Evolutionary conservation across 768 basidiomycete genomes (phyloP).

Genomic region (Kwoniella shandongensis): DNA sequence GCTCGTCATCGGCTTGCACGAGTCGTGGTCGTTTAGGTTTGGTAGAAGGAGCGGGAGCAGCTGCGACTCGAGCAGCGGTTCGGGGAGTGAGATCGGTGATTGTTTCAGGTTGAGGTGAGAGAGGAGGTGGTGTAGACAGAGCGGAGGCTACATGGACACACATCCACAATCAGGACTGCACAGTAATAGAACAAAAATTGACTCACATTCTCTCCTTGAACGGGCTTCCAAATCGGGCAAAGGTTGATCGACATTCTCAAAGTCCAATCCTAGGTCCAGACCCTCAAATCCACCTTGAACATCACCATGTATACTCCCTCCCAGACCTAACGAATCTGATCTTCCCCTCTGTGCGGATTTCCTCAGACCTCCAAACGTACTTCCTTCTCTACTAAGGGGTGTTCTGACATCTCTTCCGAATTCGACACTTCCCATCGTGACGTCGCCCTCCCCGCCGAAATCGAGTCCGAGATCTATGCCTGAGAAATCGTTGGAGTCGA

Average conservation of each 20-base stretch:
- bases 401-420: slow-evolving; percentile 28
- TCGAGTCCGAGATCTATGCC: slow-evolving; percentile 42
- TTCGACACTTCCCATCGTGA: slow-evolving; percentile 37
- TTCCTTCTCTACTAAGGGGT: slow-evolving; percentile 23
- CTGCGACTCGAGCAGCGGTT: slow-evolving; percentile 56
- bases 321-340: slow-evolving; percentile 12
- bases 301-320: slow-evolving; percentile 7
- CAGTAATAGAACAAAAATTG: neutral
- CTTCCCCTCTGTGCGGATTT: slow-evolving; percentile 7
- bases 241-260: slow-evolving; percentile 59
- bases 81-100: slow-evolving; percentile 55
- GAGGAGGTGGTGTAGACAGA: slow-evolving; percentile 70
- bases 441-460: slow-evolving; percentile 25
- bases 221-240: slow-evolving; percentile 66
- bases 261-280: slow-evolving; percentile 26
- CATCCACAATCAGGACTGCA: no score
- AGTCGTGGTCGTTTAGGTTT: slow-evolving; percentile 66
- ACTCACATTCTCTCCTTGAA: slow-evolving; percentile 61
- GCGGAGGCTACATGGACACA: slow-evolving; percentile 73
- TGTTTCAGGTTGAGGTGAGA: slow-evolving; percentile 44
- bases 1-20: slow-evolving; percentile 71
- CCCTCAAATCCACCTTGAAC: slow-evolving; percentile 15
- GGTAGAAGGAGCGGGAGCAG: slow-evolving; percentile 49
- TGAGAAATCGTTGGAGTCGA: slow-evolving; percentile 47
- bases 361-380: slow-evolving; percentile 10